Conservation (phyloP, 1,284 basidiomycete species). For the Tylopilus sp. region DNA sequence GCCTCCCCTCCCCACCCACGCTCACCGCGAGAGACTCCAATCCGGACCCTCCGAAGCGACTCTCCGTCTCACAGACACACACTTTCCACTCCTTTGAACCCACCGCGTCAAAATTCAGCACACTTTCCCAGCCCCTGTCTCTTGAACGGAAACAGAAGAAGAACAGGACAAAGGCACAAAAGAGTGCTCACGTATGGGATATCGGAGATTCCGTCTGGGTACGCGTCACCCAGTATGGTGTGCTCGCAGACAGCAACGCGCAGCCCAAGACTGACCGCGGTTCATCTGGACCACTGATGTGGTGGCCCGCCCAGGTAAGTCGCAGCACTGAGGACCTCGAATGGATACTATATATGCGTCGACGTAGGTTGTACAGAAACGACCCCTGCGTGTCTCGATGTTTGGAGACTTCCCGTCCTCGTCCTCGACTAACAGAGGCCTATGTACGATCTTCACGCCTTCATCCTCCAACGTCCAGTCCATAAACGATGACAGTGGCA, state of each 20-base stretch:
- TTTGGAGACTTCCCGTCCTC: slow-evolving; percentile 31
- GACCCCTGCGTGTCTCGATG: slow-evolving; percentile 30
- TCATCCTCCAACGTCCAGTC: slow-evolving; percentile 19
- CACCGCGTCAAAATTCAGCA: slow-evolving; percentile 9
- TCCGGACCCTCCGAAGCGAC: slow-evolving; percentile 4
- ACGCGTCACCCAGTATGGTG: slow-evolving; percentile 36
- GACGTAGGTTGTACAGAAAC: slow-evolving; percentile 26
- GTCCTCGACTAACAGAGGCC: slow-evolving; percentile 23
- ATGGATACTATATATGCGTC: slow-evolving; percentile 10
- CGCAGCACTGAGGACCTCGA: neutral
- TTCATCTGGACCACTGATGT: slow-evolving; percentile 32
- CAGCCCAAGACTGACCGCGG: slow-evolving; percentile 13
- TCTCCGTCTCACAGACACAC: slow-evolving; percentile 9
- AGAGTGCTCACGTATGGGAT: slow-evolving; percentile 12
- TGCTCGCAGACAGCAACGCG: slow-evolving; percentile 25
- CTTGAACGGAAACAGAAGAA: slow-evolving; percentile 23
- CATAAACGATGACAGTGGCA: slow-evolving; percentile 22
- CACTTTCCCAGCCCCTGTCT: slow-evolving; percentile 22
- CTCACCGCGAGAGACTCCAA: neutral
- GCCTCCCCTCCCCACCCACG: slow-evolving; percentile 10
- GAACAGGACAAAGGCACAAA: slow-evolving; percentile 2
- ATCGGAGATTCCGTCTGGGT: slow-evolving; percentile 42
- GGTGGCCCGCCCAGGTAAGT: slow-evolving; percentile 52
- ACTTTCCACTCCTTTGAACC: slow-evolving; percentile 13
- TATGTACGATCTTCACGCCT: slow-evolving; percentile 29